These are phyloP conservation scores for Celoporthe dispersa DNA, from an alignment of 2,329 filamentous ascomycete genomes.

Conservation along the genomic window DNA sequence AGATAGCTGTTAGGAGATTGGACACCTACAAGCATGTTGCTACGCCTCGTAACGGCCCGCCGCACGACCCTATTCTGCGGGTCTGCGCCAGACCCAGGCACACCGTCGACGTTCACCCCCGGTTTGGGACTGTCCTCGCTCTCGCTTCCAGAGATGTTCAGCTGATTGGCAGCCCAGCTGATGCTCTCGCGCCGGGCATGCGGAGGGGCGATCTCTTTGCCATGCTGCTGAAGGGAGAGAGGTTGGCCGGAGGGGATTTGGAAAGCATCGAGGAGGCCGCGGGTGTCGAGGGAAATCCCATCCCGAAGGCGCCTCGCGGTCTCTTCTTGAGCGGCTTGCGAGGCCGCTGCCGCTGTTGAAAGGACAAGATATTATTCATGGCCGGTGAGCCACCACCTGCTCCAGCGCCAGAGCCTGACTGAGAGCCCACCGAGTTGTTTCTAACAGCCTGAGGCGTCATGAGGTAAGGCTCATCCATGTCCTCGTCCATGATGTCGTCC, in stretches of 20 bases:
- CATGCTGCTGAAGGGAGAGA: conserved; percentile 36
- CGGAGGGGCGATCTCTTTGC: conserved; percentile 43
- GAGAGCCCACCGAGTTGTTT: conserved; percentile 41
- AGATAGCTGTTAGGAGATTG: conserved; percentile 1
- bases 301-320: conserved; percentile 50
- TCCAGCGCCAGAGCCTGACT: conserved; percentile 34
- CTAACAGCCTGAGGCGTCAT: conserved; percentile 80
- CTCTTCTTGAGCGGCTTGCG: conserved; percentile 67
- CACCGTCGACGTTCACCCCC: conserved; percentile 51
- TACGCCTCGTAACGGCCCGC: conserved; percentile 80
- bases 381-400: conserved; percentile 70
- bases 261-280: conserved; percentile 52
- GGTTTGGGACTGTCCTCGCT: conserved; percentile 68
- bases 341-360: conserved; percentile 76
- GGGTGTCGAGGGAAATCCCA: conserved; percentile 53
- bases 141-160: conserved; percentile 82
- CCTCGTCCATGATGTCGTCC: conserved; percentile 72
- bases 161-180: conserved; percentile 85
- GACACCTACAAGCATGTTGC: conserved; percentile 78
- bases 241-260: conserved; percentile 70
- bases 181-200: conserved; percentile 81
- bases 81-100: conserved; percentile 51
- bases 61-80: conserved; percentile 77
- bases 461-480: conserved; percentile 78
- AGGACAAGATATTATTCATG: conserved; percentile 78